Base-by-base conservation (phyloP, 306 rosid genomes). In the Pachyrhizus erosus region DNA sequence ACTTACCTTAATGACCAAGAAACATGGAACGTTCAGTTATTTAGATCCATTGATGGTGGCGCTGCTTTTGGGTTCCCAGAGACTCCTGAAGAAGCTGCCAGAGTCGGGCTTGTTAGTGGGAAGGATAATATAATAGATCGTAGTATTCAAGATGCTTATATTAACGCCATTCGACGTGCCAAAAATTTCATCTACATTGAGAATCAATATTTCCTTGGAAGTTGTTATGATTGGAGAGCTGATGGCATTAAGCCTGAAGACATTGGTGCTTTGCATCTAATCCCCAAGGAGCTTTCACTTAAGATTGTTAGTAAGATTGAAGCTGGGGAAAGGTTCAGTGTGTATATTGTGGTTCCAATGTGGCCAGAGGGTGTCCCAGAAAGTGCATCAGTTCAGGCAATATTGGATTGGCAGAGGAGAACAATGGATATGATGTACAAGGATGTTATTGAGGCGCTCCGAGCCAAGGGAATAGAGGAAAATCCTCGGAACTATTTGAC, bases 1-100 rank as follows among this genome's bases (percentile, higher is more conserved):
- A 91, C 83, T 83, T 91, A 76, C 81, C 84, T 76, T 1, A 88
- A 91, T 74, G 94, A 91, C 74, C 85, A 39, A 1, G 94, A 91
- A 23, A 84, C 94, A 3, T 91, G 94, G 92, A 87, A 89, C 11
- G 94, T 91, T 81, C 94, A 91, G 72, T 75, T 91, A 55, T 91
- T 91, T 77, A 74, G 94, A 76, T 91, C 92, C 0, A 89, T 91
- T 18, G 94, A 91, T 42, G 94, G 92, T 29, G 94, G 94, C 60
- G 94, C 94, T 72, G 94, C 91, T 79, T 91, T 87, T 43, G 92
- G 94, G 51, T 91, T 91, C 78, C 94, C 94, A 0, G 92, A 91
- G 24, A 78, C 86, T 27, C 94, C 94, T 8, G 92, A 89, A 80
- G 92, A 89, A 10, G 94, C 94, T 58, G 87, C 94, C 0, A 86